Evolutionary conservation across 352 stramenopile genomes (phyloP), one percentile per base, ranked within the genome.

Genomic region (Phytophthora vignae): DNA sequence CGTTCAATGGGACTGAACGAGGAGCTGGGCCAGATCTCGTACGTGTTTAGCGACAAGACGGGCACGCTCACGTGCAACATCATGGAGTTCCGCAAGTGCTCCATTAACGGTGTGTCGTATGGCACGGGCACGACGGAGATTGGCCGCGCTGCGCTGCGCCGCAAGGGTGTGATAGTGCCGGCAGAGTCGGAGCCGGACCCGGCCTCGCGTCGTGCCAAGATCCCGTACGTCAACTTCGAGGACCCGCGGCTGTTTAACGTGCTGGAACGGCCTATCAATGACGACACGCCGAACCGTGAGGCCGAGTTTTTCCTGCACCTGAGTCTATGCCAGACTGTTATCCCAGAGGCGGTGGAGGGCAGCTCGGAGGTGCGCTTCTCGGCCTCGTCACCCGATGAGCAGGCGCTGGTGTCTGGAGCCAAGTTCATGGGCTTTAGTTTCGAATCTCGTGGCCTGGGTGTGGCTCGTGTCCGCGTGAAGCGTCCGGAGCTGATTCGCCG

Each of bases 61-160:
- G 95, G 95, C 46, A 98, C 95, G n/a, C 71, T 98, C 22, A 98
- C 95, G 14, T 92, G 90, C 60, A 98, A 98, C 73, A 81, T 97
- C 10, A 98, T 98, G 95, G 87, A 98, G 55, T 99, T 99, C 75
- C 97, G 98, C 59, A 93, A 96, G 60, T 98, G 92, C 72, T 98
- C 91, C 29, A 97, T 99, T 31, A 95, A 97, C 63, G 94, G 93
- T 53, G 81, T 97, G 52, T 85, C 90, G 14, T 99, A 98, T 72
- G 96, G 96, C 31, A 92, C 88, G n/a, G 88, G 90, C 14, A 93
- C 80, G 55, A 96, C 90, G 1, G 87, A 95, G 61, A 95, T 95
- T 62, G 89, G 90, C 21, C 79, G 84, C 12, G 84, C 87, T 7
- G 87, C 89, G 7, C 71, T 91, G 52, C 81, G 76, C 3, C 84